Conservation (phyloP, 192 early-diverging fungal species). For the Spizellomyces sp. region DNA sequence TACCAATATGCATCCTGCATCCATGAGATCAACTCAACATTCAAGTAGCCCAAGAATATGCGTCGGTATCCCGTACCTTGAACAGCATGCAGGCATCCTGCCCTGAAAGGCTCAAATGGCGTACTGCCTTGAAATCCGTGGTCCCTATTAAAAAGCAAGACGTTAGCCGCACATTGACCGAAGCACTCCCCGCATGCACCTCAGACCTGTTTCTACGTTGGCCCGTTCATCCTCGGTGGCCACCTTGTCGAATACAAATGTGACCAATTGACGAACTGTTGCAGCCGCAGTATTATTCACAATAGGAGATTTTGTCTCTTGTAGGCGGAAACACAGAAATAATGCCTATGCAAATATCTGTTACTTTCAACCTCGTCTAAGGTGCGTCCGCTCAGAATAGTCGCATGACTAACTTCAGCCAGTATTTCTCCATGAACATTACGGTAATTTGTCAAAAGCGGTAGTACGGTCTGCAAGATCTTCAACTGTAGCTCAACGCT, state of each 20-base stretch:
- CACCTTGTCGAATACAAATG: conserved; percentile 85
- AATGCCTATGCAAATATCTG: conserved; percentile 58
- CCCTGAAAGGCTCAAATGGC: conserved; percentile 3
- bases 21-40: not conserved
- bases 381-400: too few species aligned
- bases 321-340: conserved; percentile 78
- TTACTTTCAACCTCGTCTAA: too few species aligned
- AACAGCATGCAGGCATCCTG: conserved; percentile 87
- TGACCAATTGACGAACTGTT: conserved; percentile 80
- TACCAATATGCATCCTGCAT: conserved; percentile 17
- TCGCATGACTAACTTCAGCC: conserved; percentile 64
- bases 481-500: conserved; percentile 90
- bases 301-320: conserved; percentile 78
- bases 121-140: too few species aligned
- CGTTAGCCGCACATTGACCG: too few species aligned
- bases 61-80: conserved; percentile 47
- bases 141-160: too few species aligned
- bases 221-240: conserved; percentile 56
- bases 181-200: too few species aligned
- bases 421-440: conserved; percentile 78
- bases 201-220: too few species aligned
- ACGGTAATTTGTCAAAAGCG: conserved; percentile 82
- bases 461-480: conserved; percentile 87
- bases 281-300: conserved; percentile 88
- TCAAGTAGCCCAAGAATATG: not conserved